Percentiles rank a stretch among this genome's conserved stretches.
Evolutionary conservation across 2,329 filamentous ascomycete species (phyloP).

Genomic region (Calonectria leucothoes): DNA sequence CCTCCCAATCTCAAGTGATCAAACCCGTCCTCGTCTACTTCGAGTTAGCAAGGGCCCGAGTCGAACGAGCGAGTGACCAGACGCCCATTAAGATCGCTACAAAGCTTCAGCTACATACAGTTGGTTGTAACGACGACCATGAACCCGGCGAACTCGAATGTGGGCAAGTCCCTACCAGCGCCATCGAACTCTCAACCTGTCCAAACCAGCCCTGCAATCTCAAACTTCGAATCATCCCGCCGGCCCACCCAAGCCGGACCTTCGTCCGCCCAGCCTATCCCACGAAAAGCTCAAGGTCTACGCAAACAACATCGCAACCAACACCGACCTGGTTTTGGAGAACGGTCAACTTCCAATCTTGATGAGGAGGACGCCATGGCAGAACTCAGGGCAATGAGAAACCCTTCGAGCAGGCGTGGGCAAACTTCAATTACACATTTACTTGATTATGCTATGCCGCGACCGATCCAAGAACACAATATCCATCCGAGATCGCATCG

Average conservation of each 20-base stretch:
- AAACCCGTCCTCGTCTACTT: neutral
- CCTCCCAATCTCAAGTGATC: neutral
- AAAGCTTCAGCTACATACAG: neutral
- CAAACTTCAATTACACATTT: conserved; percentile 98
- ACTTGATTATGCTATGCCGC: conserved; percentile 88
- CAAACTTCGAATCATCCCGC: conserved; percentile 63
- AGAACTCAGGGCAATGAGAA: conserved; percentile 74
- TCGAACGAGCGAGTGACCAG: conserved; percentile 23
- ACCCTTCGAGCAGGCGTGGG: conserved; percentile 79
- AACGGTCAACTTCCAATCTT: conserved; percentile 52
- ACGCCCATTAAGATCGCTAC: conserved; percentile 11
- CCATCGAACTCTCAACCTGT: conserved; percentile 53
- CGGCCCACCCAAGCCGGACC: conserved; percentile 55
- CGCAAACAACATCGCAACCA: conserved; percentile 89
- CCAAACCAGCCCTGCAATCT: conserved; percentile 55
- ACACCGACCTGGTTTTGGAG: conserved; percentile 70
- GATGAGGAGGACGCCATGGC: conserved; percentile 90
- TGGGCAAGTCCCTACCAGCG: conserved; percentile 65
- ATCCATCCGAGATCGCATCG: conserved; percentile 68
- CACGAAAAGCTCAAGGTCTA: conserved; percentile 80
- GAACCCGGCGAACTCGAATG: conserved; percentile 47
- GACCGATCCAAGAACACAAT: conserved; percentile 71
- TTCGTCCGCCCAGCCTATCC: conserved; percentile 52
- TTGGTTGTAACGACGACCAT: conserved; percentile 42
- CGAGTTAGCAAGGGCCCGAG: neutral